Conservation (phyloP, 208 protist genomes). For the Acanthamoeba lenticulata region DNA sequence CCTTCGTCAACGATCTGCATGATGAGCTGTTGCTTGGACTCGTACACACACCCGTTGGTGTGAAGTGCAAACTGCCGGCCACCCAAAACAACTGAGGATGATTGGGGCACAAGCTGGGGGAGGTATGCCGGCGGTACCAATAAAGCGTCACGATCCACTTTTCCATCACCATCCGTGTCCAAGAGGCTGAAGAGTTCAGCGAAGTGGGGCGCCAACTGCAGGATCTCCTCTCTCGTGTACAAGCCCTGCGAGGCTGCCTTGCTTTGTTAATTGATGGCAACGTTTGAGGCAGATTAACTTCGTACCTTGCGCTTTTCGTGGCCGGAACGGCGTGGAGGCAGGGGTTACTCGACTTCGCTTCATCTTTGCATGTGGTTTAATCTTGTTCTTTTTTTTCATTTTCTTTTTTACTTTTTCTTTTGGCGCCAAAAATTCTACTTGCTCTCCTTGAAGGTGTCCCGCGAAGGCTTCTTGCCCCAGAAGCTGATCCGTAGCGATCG, state of each 20-base stretch:
- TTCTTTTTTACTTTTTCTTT: not conserved
- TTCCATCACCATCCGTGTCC: not conserved
- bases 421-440: not conserved
- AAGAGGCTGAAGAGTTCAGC: not conserved
- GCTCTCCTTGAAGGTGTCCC: not conserved
- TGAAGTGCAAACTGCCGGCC: not conserved
- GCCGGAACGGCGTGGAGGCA: not conserved
- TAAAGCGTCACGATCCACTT: not conserved
- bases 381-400: too few species aligned
- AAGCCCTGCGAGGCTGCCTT: not conserved
- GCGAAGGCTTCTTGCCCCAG: slow-evolving; percentile 5
- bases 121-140: not conserved
- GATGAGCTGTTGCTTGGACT: slow-evolving; percentile 46
- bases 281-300: too few species aligned
- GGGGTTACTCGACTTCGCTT: not conserved
- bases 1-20: slow-evolving; percentile 23
- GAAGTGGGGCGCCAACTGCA: not conserved
- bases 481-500: slow-evolving; percentile 20
- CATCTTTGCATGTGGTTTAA: not conserved
- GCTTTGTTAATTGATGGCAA: not conserved
- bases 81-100: not conserved
- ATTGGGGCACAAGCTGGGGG: not conserved
- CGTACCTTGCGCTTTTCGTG: not conserved
- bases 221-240: not conserved
- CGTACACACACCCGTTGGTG: slow-evolving; percentile 35